Percentiles rank a stretch among this genome's conserved stretches.
Evolutionary conservation across 805 yeast species (phyloP).

Genomic region (Zygoascus biomembranicola): DNA sequence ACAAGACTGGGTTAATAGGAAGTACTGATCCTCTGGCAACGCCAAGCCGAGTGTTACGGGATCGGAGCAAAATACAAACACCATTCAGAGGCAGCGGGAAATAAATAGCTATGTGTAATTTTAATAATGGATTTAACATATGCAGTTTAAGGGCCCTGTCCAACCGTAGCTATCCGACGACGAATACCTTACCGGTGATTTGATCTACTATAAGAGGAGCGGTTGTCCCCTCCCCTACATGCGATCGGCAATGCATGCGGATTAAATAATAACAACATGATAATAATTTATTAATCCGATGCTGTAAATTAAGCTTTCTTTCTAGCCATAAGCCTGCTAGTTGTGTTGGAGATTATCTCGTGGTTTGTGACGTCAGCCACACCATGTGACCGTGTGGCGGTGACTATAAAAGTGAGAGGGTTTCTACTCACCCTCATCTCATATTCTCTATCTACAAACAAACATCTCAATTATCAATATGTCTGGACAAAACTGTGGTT

Average conservation of each 20-base stretch:
- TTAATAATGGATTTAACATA: not conserved
- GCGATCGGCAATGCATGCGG: no score
- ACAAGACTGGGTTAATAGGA: not conserved
- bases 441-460: not conserved
- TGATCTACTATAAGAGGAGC: not conserved
- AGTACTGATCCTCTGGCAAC: conserved; percentile 10
- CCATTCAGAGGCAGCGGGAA: not conserved
- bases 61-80: conserved; percentile 9
- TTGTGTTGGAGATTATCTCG: not conserved
- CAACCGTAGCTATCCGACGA: no score
- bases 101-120: not conserved
- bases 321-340: no score
- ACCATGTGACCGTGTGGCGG: not conserved
- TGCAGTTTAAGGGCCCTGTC: not conserved
- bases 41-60: conserved; percentile 18
- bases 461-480: not conserved
- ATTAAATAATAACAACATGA: no score
- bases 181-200: not conserved
- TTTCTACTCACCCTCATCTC: not conserved
- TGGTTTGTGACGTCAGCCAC: not conserved
- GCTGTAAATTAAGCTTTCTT: no score
- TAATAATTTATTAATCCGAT: no score
- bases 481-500: not conserved
- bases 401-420: not conserved
- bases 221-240: no score